Evolutionary conservation across 306 rosid species (phyloP).

Genomic region (Calophaca sinica): DNA sequence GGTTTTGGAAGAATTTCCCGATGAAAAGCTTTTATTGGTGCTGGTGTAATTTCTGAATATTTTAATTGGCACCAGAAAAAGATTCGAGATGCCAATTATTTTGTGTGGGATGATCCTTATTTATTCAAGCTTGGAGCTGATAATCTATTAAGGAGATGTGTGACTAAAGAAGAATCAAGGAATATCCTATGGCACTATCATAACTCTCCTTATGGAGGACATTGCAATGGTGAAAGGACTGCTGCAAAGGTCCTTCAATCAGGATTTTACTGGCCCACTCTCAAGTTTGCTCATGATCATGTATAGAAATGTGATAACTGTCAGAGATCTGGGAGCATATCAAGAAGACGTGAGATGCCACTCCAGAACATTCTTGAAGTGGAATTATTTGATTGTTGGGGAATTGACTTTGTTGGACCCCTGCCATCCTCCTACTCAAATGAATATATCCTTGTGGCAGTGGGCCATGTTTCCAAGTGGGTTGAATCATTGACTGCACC

Average conservation of each 20-base stretch:
- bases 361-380: neutral
- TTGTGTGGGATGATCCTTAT: neutral
- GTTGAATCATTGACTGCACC: too few species aligned
- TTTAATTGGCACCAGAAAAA: neutral
- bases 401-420: neutral
- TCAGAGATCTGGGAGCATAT: neutral
- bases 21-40: neutral
- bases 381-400: neutral
- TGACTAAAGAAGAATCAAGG: neutral
- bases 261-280: neutral
- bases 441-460: too few species aligned
- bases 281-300: neutral
- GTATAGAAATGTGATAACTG: neutral
- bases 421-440: neutral
- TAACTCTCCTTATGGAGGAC: neutral
- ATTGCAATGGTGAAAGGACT: neutral
- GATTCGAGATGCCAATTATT: neutral
- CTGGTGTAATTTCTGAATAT: neutral
- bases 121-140: neutral
- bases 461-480: too few species aligned
- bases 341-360: neutral
- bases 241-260: neutral
- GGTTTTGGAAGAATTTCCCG: neutral
- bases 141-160: neutral
- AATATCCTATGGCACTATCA: neutral